A percentile compares a stretch with the other conserved stretches of the same genome.
Conservation (phyloP, 805 yeast genomes). For the Schizosaccharomyces octosporus region DNA sequence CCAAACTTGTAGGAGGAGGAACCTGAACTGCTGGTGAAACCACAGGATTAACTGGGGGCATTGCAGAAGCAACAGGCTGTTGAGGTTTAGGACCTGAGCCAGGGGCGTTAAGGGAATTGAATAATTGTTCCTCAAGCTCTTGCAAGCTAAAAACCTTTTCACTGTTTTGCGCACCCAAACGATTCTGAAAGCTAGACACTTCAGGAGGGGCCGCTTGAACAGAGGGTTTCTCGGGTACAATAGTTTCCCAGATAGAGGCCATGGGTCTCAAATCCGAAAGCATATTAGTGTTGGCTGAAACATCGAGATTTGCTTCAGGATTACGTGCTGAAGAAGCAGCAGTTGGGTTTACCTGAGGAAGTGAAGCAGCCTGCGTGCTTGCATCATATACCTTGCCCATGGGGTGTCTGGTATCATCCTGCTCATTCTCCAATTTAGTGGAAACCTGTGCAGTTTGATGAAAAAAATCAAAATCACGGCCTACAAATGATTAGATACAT, state of each 20-base stretch:
- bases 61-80: neutral
- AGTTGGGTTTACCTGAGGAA: neutral
- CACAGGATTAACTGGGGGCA: neutral
- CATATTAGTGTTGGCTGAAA: neutral
- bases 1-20: neutral
- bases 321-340: neutral
- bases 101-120: conserved; percentile 13
- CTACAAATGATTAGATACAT: conserved; percentile 11
- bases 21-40: neutral
- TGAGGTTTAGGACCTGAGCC: neutral
- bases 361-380: neutral
- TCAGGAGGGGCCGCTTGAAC: conserved; percentile 3
- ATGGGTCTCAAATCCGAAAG: conserved; percentile 29
- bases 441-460: conserved; percentile 14
- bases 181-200: conserved; percentile 4
- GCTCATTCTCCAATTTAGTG: conserved; percentile 11
- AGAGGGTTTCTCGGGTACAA: conserved; percentile 10
- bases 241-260: conserved; percentile 43
- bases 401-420: neutral
- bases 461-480: conserved; percentile 39
- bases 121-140: conserved; percentile 60
- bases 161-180: neutral
- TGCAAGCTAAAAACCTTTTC: conserved; percentile 41
- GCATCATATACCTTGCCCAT: no score
- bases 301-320: conserved; percentile 15